Percentiles rank a stretch among this genome's conserved stretches.
These are phyloP conservation scores for Beta corolliflora DNA, from an alignment of 179 eudicot genomes.

Conservation along the genomic window DNA sequence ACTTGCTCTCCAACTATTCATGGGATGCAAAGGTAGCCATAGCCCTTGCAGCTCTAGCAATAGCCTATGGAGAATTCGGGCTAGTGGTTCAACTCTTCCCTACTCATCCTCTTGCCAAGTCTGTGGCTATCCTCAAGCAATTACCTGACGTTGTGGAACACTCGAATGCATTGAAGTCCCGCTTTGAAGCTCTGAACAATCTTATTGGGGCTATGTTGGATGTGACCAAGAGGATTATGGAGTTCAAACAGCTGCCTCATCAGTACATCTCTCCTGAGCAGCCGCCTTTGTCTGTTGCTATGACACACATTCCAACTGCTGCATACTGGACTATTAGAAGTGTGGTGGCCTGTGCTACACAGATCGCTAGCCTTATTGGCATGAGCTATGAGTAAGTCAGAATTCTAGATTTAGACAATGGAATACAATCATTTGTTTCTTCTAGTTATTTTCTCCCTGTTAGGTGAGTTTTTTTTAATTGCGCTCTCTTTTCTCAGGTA, in stretches of 20 bases:
- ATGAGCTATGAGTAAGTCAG: conserved; percentile 65
- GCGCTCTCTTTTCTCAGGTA: conserved; percentile 18
- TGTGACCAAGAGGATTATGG: conserved; percentile 60
- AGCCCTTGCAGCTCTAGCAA: conserved; percentile 66
- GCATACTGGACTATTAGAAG: conserved; percentile 92
- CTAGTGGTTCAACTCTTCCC: conserved; percentile 55
- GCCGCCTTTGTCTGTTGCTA: conserved; percentile 61
- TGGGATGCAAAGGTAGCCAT: conserved; percentile 91
- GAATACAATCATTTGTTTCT: neutral
- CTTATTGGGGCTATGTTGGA: conserved; percentile 49
- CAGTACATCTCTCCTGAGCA: conserved; percentile 69
- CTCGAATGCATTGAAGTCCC: conserved; percentile 37
- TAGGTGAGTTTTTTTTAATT: neutral
- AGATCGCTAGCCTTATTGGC: conserved; percentile 64
- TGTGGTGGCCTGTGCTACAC: conserved; percentile 70
- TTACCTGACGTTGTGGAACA: conserved; percentile 56
- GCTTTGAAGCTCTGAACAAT: conserved; percentile 42
- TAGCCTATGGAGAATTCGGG: conserved; percentile 82
- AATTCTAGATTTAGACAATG: neutral
- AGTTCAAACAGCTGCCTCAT: conserved; percentile 62
- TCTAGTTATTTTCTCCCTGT: neutral
- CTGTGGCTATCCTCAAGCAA: conserved; percentile 74
- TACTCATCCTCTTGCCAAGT: conserved; percentile 70
- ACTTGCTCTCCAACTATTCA: conserved; percentile 65
- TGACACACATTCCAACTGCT: conserved; percentile 74